Conservation (phyloP, 2,329 filamentous ascomycete genomes). For the Davidsoniella australis region DNA sequence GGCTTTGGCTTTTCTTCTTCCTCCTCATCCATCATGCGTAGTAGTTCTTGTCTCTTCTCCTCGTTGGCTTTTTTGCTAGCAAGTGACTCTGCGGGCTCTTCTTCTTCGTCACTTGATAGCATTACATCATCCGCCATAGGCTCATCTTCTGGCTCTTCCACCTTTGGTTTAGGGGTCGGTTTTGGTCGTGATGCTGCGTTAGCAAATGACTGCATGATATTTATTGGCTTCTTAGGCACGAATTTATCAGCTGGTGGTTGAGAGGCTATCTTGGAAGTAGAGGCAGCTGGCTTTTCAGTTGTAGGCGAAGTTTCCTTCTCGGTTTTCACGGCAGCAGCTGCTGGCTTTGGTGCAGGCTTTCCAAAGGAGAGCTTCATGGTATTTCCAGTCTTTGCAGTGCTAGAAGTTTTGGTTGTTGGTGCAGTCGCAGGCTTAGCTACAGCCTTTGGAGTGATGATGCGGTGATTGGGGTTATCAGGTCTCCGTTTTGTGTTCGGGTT, state of each 20-base stretch:
- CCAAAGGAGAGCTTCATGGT: slow-evolving; percentile 1
- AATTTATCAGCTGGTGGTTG: slow-evolving; percentile 15
- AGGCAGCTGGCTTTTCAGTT: not conserved
- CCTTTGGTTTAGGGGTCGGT: slow-evolving; percentile 14
- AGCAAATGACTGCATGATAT: slow-evolving; percentile 67
- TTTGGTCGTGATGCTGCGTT: slow-evolving; percentile 39
- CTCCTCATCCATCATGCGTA: slow-evolving; percentile 25
- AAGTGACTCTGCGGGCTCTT: slow-evolving; percentile 17
- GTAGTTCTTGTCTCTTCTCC: slow-evolving; percentile 22
- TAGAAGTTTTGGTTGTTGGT: not conserved
- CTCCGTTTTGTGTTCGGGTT: slow-evolving; percentile 5
- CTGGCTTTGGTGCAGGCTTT: not conserved
- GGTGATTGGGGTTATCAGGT: not conserved
- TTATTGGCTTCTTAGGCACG: slow-evolving; percentile 23
- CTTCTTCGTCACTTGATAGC: slow-evolving; percentile 25
- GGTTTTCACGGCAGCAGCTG: not conserved
- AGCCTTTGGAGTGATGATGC: not conserved
- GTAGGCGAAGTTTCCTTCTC: not conserved
- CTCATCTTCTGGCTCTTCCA: not conserved
- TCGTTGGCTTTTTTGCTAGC: slow-evolving; percentile 16
- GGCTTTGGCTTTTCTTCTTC: slow-evolving; percentile 39
- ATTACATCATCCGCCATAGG: slow-evolving; percentile 18
- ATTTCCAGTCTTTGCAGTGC: not conserved
- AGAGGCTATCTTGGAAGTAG: not conserved
- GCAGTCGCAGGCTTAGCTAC: not conserved